These are phyloP conservation scores for Brassica juncea DNA, from an alignment of 345 rosid species.

Conservation along the genomic window DNA sequence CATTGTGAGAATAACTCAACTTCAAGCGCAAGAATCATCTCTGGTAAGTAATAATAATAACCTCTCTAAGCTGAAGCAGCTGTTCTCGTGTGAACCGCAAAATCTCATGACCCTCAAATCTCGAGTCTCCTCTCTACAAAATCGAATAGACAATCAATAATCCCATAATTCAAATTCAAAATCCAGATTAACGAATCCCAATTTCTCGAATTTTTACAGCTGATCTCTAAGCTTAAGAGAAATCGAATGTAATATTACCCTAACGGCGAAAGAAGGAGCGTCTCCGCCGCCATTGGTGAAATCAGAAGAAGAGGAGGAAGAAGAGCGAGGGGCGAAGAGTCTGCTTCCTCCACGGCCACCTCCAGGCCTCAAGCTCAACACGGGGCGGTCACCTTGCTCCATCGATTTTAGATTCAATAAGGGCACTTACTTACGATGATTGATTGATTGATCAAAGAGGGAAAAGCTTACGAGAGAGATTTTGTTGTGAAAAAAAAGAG, in stretches of 20 bases:
- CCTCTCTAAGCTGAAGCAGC: conserved; percentile 74
- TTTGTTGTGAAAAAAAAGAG: not conserved
- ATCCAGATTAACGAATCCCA: not conserved
- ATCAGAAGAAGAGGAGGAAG: conserved; percentile 20
- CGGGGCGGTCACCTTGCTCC: conserved; percentile 33
- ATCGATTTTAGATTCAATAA: not conserved
- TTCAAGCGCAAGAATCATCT: not conserved
- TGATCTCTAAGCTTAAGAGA: not conserved
- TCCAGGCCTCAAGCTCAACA: conserved; percentile 43
- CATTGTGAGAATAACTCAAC: not conserved
- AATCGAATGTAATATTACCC: conserved; percentile 20
- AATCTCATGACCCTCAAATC: conserved; percentile 63
- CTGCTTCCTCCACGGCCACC: conserved; percentile 42
- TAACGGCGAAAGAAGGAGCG: conserved; percentile 37
- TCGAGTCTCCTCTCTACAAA: conserved; percentile 59
- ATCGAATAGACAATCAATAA: not conserved
- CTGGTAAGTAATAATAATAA: conserved; percentile 5
- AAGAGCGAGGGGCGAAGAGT: conserved; percentile 24
- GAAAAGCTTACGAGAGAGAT: conserved; percentile 12
- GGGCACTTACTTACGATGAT: no score
- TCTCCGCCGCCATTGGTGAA: conserved; percentile 10
- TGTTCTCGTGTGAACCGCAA: conserved; percentile 67
- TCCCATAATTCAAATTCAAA: not conserved
- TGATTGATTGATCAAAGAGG: not conserved
- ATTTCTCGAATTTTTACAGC: not conserved